Percentiles rank a stretch among this genome's conserved stretches.
Evolutionary conservation across 2,329 filamentous ascomycete genomes (phyloP).

Genomic region (Ascochyta clinopodiicola): DNA sequence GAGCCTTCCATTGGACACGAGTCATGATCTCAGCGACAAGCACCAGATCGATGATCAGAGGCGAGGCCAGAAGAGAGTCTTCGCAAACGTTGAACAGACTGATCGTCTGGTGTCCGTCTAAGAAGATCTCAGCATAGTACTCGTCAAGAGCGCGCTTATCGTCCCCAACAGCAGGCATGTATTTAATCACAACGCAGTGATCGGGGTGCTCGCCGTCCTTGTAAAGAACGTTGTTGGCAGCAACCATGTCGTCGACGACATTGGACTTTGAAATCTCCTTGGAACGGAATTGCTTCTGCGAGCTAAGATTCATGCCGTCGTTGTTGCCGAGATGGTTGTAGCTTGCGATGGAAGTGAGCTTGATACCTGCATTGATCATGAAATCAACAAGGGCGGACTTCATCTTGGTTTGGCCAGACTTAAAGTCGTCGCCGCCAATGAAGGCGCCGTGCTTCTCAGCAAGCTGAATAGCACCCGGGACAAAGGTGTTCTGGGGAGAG

Average conservation of each 20-base stretch:
- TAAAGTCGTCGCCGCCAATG: slow-evolving; percentile 98
- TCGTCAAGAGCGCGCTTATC: slow-evolving; percentile 99
- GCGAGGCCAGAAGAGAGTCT: slow-evolving; percentile 93
- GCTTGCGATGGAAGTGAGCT: slow-evolving; percentile 95
- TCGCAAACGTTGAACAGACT: slow-evolving; percentile 99
- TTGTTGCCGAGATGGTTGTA: slow-evolving; percentile 99
- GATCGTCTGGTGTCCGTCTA: slow-evolving; percentile 98
- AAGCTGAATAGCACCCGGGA: slow-evolving; percentile 87
- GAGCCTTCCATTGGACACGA: slow-evolving; percentile 86
- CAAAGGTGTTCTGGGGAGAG: slow-evolving; percentile 98
- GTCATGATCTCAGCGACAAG: slow-evolving; percentile 98
- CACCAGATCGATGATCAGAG: slow-evolving; percentile 95
- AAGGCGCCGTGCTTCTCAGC: slow-evolving; percentile 87
- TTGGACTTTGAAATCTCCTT: slow-evolving; percentile 99
- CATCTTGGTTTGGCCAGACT: slow-evolving; percentile 99
- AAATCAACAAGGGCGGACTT: slow-evolving; percentile 99
- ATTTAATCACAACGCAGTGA: slow-evolving; percentile 99
- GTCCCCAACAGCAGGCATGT: slow-evolving; percentile 98
- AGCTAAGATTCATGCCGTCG: slow-evolving; percentile 97
- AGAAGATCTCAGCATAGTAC: slow-evolving; percentile 99
- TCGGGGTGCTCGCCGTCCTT: slow-evolving; percentile 92
- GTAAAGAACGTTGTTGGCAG: slow-evolving; percentile 91
- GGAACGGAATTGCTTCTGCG: slow-evolving; percentile 97
- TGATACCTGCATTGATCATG: slow-evolving; percentile 97
- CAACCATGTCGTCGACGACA: slow-evolving; percentile 99